Evolutionary conservation across 2,329 filamentous ascomycete species (phyloP).

Genomic region (Phaeosphaeriaceae sp.): DNA sequence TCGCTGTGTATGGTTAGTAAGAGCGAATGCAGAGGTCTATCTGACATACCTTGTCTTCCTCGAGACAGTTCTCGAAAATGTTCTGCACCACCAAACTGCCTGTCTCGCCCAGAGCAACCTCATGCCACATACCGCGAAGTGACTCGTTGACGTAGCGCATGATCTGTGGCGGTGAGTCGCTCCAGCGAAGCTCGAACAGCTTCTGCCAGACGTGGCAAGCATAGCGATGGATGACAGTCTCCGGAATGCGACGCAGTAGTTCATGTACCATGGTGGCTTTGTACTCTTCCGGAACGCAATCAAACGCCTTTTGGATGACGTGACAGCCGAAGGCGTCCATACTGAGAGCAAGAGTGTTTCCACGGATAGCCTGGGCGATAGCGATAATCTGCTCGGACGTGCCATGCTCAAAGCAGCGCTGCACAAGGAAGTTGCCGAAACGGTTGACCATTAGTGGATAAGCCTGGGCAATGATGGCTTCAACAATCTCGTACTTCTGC

Average conservation of each 20-base stretch:
- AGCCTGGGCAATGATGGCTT: conserved; percentile 92
- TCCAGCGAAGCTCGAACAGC: conserved; percentile 97
- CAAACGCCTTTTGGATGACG: conserved; percentile 98
- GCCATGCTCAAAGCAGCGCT: conserved; percentile 98
- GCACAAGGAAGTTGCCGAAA: conserved; percentile 97
- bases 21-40: not conserved
- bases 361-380: conserved; percentile 92
- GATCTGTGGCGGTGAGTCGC: conserved; percentile 91
- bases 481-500: conserved; percentile 96
- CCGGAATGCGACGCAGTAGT: conserved; percentile 89
- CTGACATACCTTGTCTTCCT: conserved; percentile 86
- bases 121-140: conserved; percentile 96
- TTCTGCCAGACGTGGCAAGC: conserved; percentile 99
- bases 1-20: conserved; percentile 64
- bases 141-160: conserved; percentile 99
- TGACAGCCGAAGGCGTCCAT: conserved; percentile 99
- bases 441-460: conserved; percentile 98
- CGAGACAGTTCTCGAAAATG: conserved; percentile 98
- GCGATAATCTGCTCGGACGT: conserved; percentile 91
- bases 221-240: conserved; percentile 98
- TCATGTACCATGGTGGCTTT: conserved; percentile 99
- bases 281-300: conserved; percentile 96
- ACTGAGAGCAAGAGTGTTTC: conserved; percentile 90
- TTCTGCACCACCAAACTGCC: conserved; percentile 98
- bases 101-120: conserved; percentile 95